phyloP scores from a whole-genome alignment of 2,329 filamentous ascomycete genomes.

The Nemania diffusa region DNA sequence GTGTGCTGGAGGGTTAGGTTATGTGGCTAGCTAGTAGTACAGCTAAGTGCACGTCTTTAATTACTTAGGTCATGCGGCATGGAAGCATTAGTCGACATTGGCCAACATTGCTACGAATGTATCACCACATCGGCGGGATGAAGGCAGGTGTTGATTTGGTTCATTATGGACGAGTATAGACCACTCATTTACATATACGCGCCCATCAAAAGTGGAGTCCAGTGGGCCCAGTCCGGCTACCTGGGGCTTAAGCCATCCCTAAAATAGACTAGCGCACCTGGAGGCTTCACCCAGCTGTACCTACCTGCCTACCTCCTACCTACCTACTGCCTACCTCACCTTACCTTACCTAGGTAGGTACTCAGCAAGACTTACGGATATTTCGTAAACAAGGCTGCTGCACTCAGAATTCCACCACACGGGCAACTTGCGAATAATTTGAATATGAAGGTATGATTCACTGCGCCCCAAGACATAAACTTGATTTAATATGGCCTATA shows the following conservation, averaged over 20 bases:
- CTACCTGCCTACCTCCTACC: neutral
- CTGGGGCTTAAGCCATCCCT: too few species aligned
- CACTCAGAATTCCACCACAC: too few species aligned
- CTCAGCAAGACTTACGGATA: too few species aligned
- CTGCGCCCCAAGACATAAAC: neutral
- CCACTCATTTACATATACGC: neutral
- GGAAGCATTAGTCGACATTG: neutral
- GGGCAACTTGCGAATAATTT: neutral
- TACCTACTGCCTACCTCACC: neutral
- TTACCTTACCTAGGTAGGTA: neutral
- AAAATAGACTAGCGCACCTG: too few species aligned
- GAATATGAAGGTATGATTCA: neutral
- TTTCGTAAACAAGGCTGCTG: too few species aligned
- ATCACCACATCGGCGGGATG: too few species aligned
- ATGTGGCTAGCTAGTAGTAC: neutral
- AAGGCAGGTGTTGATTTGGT: too few species aligned
- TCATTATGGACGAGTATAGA: too few species aligned
- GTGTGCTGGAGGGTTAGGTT: neutral
- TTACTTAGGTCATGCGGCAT: neutral
- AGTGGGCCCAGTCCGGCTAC: too few species aligned
- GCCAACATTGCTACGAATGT: neutral
- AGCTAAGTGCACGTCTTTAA: conserved; percentile 10
- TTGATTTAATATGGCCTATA: neutral
- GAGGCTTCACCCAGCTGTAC: too few species aligned
- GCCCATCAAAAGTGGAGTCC: too few species aligned